Evolutionary conservation across 2,329 filamentous ascomycete genomes (phyloP), one percentile per base, ranked within the genome.

Genomic region (Clarireedia sp.): DNA sequence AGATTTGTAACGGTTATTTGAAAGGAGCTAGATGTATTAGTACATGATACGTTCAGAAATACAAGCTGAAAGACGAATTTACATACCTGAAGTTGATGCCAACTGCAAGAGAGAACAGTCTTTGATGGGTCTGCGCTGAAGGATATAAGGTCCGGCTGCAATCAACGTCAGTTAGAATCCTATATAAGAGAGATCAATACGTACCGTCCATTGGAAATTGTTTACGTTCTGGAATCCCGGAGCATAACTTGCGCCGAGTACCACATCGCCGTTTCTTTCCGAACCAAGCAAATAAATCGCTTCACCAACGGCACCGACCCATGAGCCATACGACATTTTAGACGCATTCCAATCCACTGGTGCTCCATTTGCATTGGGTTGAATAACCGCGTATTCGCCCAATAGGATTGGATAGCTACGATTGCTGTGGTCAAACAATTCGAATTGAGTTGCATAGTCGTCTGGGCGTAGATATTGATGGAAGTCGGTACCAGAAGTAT

Each of bases 91-190:
- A 55, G 14, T 45, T 49, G 45, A n/a, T 58, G 53, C 19, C 36
- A 58, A 9, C 40, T 47, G 3, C 75, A 78, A 1, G 75, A 78
- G 10, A 69, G 70, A 1, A 77, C 78, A 0, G 76, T 79, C 63
- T 77, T 57, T 0, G 70, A 68, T 0, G 75, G 70, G 51, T 79
- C 74, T 3, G 65, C 62, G 3, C 57, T 64, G 60, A 66, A 67
- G 14, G 63, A 61, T 9, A 67, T 60, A 5, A 67, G 57, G 44
- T 67, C 63, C 9, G 66, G 66, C 63, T 67, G 3, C 16, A 23
- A 12, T 7, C 2, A 2, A 41, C 24, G 21, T 23, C 19, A 51
- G 40, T 60, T n/a, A 57, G 36, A 36, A 48, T 16, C 29, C 33
- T n/a, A 17, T 49, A 17, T 19, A 16, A 17, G n/a, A 17, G 5